Conservation (phyloP, 2,329 filamentous ascomycete genomes). For the Hypoxylon sp. region DNA sequence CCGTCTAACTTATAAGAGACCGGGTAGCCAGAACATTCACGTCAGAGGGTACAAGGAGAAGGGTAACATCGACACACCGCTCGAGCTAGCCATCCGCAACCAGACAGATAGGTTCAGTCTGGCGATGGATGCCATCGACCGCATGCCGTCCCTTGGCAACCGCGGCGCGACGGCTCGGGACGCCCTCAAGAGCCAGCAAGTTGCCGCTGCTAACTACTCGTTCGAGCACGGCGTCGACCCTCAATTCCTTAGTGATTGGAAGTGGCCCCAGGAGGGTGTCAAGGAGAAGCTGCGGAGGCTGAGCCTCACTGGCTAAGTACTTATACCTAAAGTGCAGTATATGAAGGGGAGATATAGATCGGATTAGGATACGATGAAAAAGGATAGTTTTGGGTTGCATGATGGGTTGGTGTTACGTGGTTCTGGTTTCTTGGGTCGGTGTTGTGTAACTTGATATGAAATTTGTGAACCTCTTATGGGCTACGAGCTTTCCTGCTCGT, state of each 20-base stretch:
- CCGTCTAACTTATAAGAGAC: slow-evolving; percentile 81
- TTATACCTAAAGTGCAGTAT: neutral
- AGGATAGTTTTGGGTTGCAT: slow-evolving; percentile 25
- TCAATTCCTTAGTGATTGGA: slow-evolving; percentile 75
- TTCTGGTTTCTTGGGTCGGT: slow-evolving; percentile 18
- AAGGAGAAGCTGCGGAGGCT: slow-evolving; percentile 53
- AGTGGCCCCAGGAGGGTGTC: slow-evolving; percentile 68
- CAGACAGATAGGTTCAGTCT: slow-evolving; percentile 83
- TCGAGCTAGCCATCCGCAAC: slow-evolving; percentile 84
- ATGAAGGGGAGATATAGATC: slow-evolving; percentile 5
- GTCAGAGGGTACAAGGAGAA: slow-evolving; percentile 87
- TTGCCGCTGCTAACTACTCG: slow-evolving; percentile 73
- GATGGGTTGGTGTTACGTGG: slow-evolving; percentile 22
- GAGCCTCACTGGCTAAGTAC: slow-evolving; percentile 8
- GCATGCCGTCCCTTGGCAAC: slow-evolving; percentile 74
- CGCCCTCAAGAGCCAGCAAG: slow-evolving; percentile 74
- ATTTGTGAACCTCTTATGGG: slow-evolving; percentile 5
- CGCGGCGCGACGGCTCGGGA: slow-evolving; percentile 74
- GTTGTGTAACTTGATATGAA: slow-evolving; percentile 10
- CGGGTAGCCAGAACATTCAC: slow-evolving; percentile 76
- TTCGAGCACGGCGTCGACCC: slow-evolving; percentile 81
- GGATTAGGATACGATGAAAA: slow-evolving; percentile 8
- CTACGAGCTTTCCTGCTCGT: neutral
- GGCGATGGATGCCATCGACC: slow-evolving; percentile 82
- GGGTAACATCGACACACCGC: slow-evolving; percentile 86